Base-by-base conservation (phyloP, 768 basidiomycete species). In the Amanita subjunquillea region DNA sequence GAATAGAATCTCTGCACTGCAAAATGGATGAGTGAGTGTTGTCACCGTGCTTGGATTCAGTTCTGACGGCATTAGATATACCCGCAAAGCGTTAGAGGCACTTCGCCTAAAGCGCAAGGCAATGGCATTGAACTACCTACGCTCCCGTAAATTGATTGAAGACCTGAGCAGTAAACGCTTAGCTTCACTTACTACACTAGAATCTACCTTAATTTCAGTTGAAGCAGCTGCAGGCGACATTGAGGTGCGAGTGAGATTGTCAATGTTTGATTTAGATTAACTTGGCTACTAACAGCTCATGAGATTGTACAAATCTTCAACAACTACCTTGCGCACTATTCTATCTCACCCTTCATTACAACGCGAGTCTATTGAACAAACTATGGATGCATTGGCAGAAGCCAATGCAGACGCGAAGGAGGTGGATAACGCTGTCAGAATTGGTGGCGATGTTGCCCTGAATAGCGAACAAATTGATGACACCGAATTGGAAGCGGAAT, bases 181-280 rank as follows among this genome's bases (percentile, higher is more conserved):
- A 2, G 77, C 73, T 8, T 83, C 91, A 1, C 69, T 91, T 4
- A 78, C 82, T 53, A 87, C 82, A 36, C 70, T 97, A 6, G 82
- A 87, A 57, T 72, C 79, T 10, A 91, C 92, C 0, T 65, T 96
- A 36, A 69, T 90, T 42, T 77, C 80, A 42, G 90, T 97, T 4
- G 91, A 98, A 67, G 78, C 83, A 3, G 89, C 93, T n/a, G 88
- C 88, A 27, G 85, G 85, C 2, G 88, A 97, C 65, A 75, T 93
- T 9, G 85, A 91, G 73, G 93, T 93, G 62, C 40, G 70, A 47
- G 27, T 40, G 39, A 27, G 6, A 7, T 37, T 13, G 8, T 15
- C 4, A 49, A 38, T 15, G 20, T 13, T 17, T 40, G 13, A 50
- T 12, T 2, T 40, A 17, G n/a, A 40, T 4, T 34, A n/a, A 48